Conservation (phyloP, 2,329 filamentous ascomycete species). For the Lachnellula suecica region DNA sequence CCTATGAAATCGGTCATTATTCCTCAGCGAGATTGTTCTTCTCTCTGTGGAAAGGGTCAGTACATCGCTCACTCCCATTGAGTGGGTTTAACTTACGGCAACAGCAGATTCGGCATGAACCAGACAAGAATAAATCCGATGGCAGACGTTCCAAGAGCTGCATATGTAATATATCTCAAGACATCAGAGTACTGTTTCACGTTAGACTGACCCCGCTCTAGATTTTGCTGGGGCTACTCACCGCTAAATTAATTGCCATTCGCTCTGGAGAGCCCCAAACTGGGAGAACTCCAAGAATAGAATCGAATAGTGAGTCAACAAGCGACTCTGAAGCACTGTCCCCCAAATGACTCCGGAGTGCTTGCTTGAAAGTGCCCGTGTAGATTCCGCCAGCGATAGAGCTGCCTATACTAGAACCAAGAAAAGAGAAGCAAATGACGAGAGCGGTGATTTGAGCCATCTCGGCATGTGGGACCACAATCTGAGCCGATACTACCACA, state of each 20-base stretch:
- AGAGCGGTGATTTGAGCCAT: slow-evolving; percentile 48
- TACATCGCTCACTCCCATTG: no score
- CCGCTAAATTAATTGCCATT: slow-evolving; percentile 40
- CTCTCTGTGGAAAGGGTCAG: no score
- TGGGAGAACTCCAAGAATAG: slow-evolving; percentile 42
- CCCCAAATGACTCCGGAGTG: slow-evolving; percentile 38
- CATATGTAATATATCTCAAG: slow-evolving; percentile 17
- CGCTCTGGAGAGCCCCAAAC: slow-evolving; percentile 40
- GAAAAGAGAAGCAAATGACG: slow-evolving; percentile 41
- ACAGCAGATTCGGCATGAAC: slow-evolving; percentile 14
- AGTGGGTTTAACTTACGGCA: slow-evolving; percentile 18
- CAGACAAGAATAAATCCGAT: slow-evolving; percentile 12
- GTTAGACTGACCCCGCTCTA: neutral
- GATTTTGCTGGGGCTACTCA: slow-evolving; percentile 19
- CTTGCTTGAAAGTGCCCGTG: slow-evolving; percentile 42
- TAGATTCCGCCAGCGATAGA: slow-evolving; percentile 50
- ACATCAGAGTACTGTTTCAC: slow-evolving; percentile 14
- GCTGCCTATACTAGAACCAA: slow-evolving; percentile 39
- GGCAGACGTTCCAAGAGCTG: slow-evolving; percentile 6
- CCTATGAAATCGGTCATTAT: no score
- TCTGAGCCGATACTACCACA: slow-evolving; percentile 44
- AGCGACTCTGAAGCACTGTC: slow-evolving; percentile 26
- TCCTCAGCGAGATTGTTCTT: no score
- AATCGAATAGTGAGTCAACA: slow-evolving; percentile 43
- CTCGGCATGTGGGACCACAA: slow-evolving; percentile 44